Evolutionary conservation across 1,139 yeast species (phyloP).

Genomic region (Kodamaea sp.): DNA sequence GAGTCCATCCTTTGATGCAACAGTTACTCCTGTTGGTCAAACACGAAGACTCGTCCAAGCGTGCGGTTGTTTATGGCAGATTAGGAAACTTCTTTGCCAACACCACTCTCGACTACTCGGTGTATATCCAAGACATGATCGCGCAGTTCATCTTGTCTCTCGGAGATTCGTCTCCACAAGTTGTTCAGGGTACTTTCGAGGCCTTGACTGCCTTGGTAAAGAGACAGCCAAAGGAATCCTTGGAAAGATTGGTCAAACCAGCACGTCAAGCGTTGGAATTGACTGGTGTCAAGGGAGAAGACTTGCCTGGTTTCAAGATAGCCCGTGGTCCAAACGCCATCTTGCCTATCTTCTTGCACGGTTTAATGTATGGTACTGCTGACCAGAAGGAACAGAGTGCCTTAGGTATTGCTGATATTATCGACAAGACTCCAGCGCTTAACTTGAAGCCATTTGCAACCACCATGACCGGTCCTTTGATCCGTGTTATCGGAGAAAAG

Average conservation of each 20-base stretch:
- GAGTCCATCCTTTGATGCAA: constrained; percentile 82
- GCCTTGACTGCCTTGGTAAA: constrained; percentile 68
- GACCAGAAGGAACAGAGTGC: constrained; percentile 89
- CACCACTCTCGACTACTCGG: constrained; percentile 68
- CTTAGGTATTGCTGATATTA: constrained; percentile 82
- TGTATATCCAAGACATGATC: constrained; percentile 76
- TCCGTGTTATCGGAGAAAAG: constrained; percentile 97
- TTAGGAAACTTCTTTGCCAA: constrained; percentile 69
- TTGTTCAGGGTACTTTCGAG: constrained; percentile 70
- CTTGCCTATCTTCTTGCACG: constrained; percentile 90
- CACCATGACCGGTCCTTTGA: constrained; percentile 93
- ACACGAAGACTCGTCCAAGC: constrained; percentile 68
- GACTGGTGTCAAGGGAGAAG: constrained; percentile 65
- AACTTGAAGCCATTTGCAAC: constrained; percentile 88
- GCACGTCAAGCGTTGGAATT: constrained; percentile 70
- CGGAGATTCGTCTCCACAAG: constrained; percentile 65
- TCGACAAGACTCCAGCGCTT: constrained; percentile 81
- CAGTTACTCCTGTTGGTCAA: constrained; percentile 76
- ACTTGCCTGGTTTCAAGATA: constrained; percentile 71
- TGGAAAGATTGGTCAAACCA: constrained; percentile 78
- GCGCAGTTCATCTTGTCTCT: constrained; percentile 69
- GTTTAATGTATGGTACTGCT: constrained; percentile 88
- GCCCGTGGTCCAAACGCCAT: constrained; percentile 90
- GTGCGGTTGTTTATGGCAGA: constrained; percentile 68
- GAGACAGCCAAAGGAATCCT: constrained; percentile 69